phyloP scores from a whole-genome alignment of 2,329 filamentous ascomycete species.

The Verticillium albo-atrum region DNA sequence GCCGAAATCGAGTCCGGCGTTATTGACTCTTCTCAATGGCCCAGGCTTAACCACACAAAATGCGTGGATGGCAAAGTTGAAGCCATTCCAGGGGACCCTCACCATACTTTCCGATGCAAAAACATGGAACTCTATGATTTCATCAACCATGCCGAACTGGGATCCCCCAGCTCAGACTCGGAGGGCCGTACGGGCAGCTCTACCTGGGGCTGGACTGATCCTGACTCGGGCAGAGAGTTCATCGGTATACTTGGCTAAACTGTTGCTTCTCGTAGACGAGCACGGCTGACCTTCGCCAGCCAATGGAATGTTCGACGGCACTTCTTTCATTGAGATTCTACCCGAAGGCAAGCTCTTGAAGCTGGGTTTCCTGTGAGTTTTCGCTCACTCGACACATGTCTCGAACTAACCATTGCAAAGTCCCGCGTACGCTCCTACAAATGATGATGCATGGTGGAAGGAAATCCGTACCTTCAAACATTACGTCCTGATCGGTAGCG shows the following conservation, averaged over 20 bases:
- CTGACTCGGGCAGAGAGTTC: slow-evolving; percentile 25
- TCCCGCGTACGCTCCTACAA: slow-evolving; percentile 14
- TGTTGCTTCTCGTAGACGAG: too few relatives aligned
- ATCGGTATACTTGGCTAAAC: not conserved
- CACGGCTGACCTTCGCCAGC: slow-evolving; percentile 6
- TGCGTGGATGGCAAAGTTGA: slow-evolving; percentile 12
- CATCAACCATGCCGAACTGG: slow-evolving; percentile 45
- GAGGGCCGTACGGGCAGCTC: slow-evolving; percentile 19
- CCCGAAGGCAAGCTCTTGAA: slow-evolving; percentile 35
- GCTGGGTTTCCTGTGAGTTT: slow-evolving; percentile 29
- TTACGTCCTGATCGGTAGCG: slow-evolving; percentile 27
- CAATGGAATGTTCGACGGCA: slow-evolving; percentile 29
- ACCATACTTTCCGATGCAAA: slow-evolving; percentile 14
- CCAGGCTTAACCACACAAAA: slow-evolving; percentile 4
- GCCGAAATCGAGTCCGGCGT: slow-evolving; percentile 1
- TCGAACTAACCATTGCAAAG: slow-evolving; percentile 15
- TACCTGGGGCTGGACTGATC: slow-evolving; percentile 37
- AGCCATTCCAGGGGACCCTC: slow-evolving; percentile 11
- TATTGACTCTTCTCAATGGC: slow-evolving; percentile 8
- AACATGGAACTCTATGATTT: slow-evolving; percentile 41
- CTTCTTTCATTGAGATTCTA: slow-evolving; percentile 38
- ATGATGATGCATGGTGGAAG: slow-evolving; percentile 19
- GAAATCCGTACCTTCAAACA: slow-evolving; percentile 28
- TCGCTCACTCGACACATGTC: slow-evolving; percentile 3
- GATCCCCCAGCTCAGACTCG: slow-evolving; percentile 24